Conservation (phyloP, 2,329 filamentous ascomycete genomes). For the Penicillium digitatum region DNA sequence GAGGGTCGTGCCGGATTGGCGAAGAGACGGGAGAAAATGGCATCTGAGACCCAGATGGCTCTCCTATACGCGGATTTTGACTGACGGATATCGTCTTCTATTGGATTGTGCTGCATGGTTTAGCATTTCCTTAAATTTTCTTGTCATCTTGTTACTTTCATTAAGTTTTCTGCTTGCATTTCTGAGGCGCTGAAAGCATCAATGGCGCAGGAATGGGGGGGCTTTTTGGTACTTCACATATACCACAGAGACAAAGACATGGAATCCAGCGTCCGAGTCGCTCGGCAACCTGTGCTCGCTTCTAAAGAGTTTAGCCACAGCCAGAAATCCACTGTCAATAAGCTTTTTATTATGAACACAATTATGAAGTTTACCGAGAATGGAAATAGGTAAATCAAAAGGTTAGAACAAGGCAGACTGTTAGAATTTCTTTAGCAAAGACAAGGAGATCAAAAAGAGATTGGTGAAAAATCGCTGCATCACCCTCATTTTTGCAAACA, state of each 20-base stretch:
- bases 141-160: not conserved
- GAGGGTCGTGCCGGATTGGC: constrained; percentile 56
- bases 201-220: not conserved
- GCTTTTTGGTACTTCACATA: not conserved
- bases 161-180: not conserved
- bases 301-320: not conserved
- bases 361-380: constrained; percentile 1
- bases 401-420: constrained; percentile 2
- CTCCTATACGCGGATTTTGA: constrained; percentile 5
- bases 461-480: constrained; percentile 14
- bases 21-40: constrained; percentile 49
- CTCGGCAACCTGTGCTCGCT: not conserved
- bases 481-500: constrained; percentile 11
- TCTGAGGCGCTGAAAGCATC: not conserved
- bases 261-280: not conserved
- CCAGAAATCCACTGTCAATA: not conserved
- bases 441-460: constrained; percentile 6
- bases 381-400: not conserved
- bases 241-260: not conserved
- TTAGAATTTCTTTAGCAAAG: constrained; percentile 13
- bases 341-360: constrained; percentile 5
- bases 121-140: not conserved
- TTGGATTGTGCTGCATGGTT: not conserved
- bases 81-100: not conserved
- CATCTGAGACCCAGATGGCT: constrained; percentile 14